These are phyloP conservation scores for Tetraselmis striata DNA, from an alignment of 139 green algal genomes.

Conservation along the genomic window DNA sequence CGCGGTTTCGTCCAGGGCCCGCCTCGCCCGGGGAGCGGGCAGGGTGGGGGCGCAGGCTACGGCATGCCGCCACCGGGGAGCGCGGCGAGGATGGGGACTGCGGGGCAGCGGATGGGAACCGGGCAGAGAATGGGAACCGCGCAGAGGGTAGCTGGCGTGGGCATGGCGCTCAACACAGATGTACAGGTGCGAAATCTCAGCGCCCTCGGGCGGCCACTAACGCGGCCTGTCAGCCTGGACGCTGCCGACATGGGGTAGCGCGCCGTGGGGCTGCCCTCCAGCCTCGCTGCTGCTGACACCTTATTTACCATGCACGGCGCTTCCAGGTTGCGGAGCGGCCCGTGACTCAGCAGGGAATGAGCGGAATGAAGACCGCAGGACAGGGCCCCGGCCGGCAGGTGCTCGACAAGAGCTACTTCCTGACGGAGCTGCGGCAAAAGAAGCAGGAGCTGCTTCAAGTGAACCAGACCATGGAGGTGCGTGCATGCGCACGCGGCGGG, in stretches of 20 bases:
- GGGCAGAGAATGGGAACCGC: neutral
- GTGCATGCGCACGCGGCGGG: neutral
- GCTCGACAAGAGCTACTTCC: constrained; percentile 60
- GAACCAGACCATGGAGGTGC: constrained; percentile 44
- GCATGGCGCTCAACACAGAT: neutral
- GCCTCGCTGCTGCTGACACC: neutral
- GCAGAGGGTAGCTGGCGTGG: neutral
- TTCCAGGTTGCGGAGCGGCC: constrained; percentile 22
- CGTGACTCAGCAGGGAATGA: constrained; percentile 44
- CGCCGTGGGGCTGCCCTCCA: neutral
- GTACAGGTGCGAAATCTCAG: neutral
- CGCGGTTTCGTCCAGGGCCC: too few relatives aligned
- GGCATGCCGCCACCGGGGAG: neutral
- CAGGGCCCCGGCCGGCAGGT: constrained; percentile 40
- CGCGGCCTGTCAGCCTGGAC: neutral
- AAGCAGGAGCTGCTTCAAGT: constrained; percentile 53
- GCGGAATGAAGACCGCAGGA: constrained; percentile 24
- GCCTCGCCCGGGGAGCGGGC: too few relatives aligned
- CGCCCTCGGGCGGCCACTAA: neutral
- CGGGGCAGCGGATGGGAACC: neutral
- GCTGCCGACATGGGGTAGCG: neutral
- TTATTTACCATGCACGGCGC: neutral
- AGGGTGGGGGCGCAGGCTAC: too few relatives aligned
- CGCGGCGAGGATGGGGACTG: too few relatives aligned
- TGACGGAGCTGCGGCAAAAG: constrained; percentile 59